Base-by-base conservation (phyloP, 2,329 filamentous ascomycete genomes). In the Plenodomus biglobosus region DNA sequence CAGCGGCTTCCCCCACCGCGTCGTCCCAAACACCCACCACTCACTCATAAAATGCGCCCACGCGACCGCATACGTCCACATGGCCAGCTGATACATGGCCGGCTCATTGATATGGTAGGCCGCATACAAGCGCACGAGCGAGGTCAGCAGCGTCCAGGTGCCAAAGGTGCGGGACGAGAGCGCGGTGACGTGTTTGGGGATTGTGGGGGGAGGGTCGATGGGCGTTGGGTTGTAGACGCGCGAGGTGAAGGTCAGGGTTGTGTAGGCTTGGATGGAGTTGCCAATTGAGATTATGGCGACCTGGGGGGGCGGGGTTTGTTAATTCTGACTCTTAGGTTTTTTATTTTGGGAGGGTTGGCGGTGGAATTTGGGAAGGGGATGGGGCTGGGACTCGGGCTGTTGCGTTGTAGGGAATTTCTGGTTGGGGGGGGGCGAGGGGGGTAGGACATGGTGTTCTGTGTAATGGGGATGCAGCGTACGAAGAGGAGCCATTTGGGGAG, bases 191-290 rank as follows among this genome's bases (percentile, higher is more conserved):
- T 71, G 80, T 50, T 76, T 73, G 24, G 69, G 70, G 56, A 62
- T 57, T 21, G 53, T 59, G 18, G 70, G 47, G 66, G 73, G 10
- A 70, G 72, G 8, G 71, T 72, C 57, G 40, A 52, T 72, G 66
- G 34, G 71, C 50, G 75, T 82, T 72, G 85, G 85, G 60, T 86
- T 84, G 78, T 97, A 99, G 66, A 97, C 83, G 70, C 90, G 87
- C n/a, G 86, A 84, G 7, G 91, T 91, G 75, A 89, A 95, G 71
- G 85, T 80, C 3, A 92, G 80, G 16, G 90, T 95, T 30, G 77
- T 65, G 75, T 95, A 95, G 68, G 88, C 85, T 78, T 96, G 92
- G 39, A 95, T 70, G 30, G 85, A 87, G 78, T 99, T 99, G 64
- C 84, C 86, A 50, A 94, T 79, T 22, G 92, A 90, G 48, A 95